Conservation (phyloP, 345 rosid genomes). For the Moringa oleifera region DNA sequence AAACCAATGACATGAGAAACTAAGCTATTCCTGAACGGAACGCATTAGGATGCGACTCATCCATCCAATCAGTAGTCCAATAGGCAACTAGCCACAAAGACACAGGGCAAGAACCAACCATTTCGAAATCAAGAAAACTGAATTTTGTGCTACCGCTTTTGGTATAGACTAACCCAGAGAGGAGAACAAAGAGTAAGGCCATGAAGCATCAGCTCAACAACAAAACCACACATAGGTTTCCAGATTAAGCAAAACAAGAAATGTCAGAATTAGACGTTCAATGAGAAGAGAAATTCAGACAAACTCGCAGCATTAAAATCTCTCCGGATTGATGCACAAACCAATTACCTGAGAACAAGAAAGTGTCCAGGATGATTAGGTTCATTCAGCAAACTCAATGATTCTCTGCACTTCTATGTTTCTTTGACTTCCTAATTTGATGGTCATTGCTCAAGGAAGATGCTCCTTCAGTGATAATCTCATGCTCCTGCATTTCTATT, state of each 20-base stretch:
- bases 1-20: no score
- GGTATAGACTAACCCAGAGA: no score
- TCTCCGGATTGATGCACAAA: neutral
- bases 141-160: no score
- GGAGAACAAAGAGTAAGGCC: no score
- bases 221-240: neutral
- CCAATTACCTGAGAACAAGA: slow-evolving; percentile 7
- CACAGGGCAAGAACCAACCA: no score
- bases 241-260: neutral
- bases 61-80: no score
- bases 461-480: slow-evolving; percentile 5
- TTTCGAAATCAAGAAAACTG: no score
- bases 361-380: neutral
- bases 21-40: no score
- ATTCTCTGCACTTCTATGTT: slow-evolving; percentile 19
- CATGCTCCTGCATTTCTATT: slow-evolving; percentile 15
- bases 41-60: no score
- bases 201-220: no score
- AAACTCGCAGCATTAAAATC: neutral
- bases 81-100: no score
- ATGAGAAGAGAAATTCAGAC: neutral
- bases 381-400: slow-evolving; percentile 10
- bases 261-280: neutral
- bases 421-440: slow-evolving; percentile 33
- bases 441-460: slow-evolving; percentile 10